Evolutionary conservation across 768 basidiomycete genomes (phyloP), one percentile per base, ranked within the genome.

Genomic region (Pholiota microspora): DNA sequence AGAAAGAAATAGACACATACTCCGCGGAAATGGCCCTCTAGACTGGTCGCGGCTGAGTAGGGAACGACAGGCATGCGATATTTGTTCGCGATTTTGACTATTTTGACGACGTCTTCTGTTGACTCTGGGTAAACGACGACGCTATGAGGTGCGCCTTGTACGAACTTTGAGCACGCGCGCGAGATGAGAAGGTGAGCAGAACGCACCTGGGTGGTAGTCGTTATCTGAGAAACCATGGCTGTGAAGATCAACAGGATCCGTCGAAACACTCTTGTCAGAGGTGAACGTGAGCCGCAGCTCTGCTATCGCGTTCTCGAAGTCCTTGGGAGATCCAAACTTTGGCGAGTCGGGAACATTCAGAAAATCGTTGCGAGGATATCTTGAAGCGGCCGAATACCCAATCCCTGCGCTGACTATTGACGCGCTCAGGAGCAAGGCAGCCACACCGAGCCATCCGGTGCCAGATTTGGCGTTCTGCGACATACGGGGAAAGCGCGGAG

Each of bases 91-190:
- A 89, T 78, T 57, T 86, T 83, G 49, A 95, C 87, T 45, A 94
- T 78, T 60, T 82, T 78, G 38, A 88, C 85, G 1, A 96, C 91
- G 59, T 96, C 92, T 57, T 91, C 88, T 0, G 93, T 94, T 21
- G 76, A 80, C 23, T 69, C 62, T 0, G 87, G 86, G 62, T 82
- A 86, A 3, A 88, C 82, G 1, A 89, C 77, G 4, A 87, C 83
- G 38, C 77, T 82, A 48, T 85, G 86, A 7, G 65, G 62, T 18
- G 67, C 61, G 48, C 71, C 81, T 81, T 38, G 52, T 18, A 29
- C n/a, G n/a, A n/a, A n/a, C n/a, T 40, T 18, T 10, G 48, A 24
- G 2, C n/a, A 12, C 16, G 21, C 24, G 21, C 6, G 13, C 49
- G 38, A 3, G 24, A 29, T 27, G 15, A 53, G 21, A 18, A 51